Evolutionary conservation across 2,329 filamentous ascomycete genomes (phyloP).

Genomic region (Fusarium graminum): DNA sequence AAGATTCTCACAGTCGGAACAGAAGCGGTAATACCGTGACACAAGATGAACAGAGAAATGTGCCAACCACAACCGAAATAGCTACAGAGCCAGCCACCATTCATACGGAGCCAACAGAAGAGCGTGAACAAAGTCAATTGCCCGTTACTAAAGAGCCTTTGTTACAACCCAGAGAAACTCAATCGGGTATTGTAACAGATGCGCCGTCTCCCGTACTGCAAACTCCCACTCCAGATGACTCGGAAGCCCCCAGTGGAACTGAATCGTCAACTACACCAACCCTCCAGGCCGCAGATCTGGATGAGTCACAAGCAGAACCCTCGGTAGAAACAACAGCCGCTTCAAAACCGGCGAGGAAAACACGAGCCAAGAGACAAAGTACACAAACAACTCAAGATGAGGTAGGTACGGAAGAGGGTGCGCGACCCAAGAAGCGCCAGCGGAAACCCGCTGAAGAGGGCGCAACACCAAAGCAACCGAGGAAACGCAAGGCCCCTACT

Average conservation of each 20-base stretch:
- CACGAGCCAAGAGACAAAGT: conserved; percentile 39
- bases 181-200: background rate
- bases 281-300: conserved; percentile 15
- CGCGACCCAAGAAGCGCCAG: conserved; percentile 52
- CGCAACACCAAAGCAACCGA: conserved; percentile 39
- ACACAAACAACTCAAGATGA: conserved; percentile 29
- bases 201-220: conserved; percentile 18
- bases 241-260: conserved; percentile 25
- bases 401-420: conserved; percentile 35
- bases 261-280: conserved; percentile 37
- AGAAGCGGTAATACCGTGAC: conserved; percentile 2
- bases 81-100: conserved; percentile 5
- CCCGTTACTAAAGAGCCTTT: background rate
- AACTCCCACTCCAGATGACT: conserved; percentile 32
- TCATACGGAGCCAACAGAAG: conserved; percentile 17
- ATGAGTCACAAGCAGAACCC: conserved; percentile 22
- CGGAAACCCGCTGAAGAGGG: conserved; percentile 48
- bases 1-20: background rate
- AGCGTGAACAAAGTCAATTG: conserved; percentile 21
- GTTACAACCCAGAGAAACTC: conserved; percentile 2
- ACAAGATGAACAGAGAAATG: background rate
- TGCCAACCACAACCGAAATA: background rate
- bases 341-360: conserved; percentile 28
- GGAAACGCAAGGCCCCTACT: conserved; percentile 49
- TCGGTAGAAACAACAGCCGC: conserved; percentile 17